Evolutionary conservation across 2,329 filamentous ascomycete species (phyloP).

Genomic region (Decorospora gaudefroyi): DNA sequence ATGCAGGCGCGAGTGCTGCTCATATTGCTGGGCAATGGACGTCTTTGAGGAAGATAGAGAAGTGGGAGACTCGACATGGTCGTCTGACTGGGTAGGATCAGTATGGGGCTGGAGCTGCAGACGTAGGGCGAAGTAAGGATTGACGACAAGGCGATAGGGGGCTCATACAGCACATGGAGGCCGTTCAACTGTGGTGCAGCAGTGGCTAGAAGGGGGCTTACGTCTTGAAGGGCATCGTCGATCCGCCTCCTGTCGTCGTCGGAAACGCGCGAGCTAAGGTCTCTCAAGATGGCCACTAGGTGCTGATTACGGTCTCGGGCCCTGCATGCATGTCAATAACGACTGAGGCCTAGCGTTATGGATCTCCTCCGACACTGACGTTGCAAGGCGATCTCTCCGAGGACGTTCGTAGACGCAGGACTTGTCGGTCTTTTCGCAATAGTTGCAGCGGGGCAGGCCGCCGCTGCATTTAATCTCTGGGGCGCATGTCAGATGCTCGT

Average conservation of each 20-base stretch:
- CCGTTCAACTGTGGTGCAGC: neutral
- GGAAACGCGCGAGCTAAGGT: conserved; percentile 20
- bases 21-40: neutral
- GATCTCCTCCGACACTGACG: conserved; percentile 28
- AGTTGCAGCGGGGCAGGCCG: conserved; percentile 34
- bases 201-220: conserved; percentile 2
- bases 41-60: conserved; percentile 8
- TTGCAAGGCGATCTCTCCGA: conserved; percentile 36
- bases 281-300: conserved; percentile 18
- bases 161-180: neutral
- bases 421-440: conserved; percentile 34
- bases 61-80: neutral
- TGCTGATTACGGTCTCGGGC: conserved; percentile 21
- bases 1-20: conserved; percentile 2
- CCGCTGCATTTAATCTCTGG: conserved; percentile 46
- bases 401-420: conserved; percentile 37
- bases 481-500: neutral
- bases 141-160: no score
- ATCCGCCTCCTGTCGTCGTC: conserved; percentile 18
- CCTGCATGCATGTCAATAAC: conserved; percentile 9
- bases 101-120: neutral
- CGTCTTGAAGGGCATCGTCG: conserved; percentile 16
- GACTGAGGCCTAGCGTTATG: no score
- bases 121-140: no score
- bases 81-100: conserved; percentile 10